A percentile compares a stretch with the other conserved stretches of the same genome.
These are phyloP conservation scores for Saksenaea oblongispora DNA, from an alignment of 371 early-diverging fungal species.

Conservation along the genomic window DNA sequence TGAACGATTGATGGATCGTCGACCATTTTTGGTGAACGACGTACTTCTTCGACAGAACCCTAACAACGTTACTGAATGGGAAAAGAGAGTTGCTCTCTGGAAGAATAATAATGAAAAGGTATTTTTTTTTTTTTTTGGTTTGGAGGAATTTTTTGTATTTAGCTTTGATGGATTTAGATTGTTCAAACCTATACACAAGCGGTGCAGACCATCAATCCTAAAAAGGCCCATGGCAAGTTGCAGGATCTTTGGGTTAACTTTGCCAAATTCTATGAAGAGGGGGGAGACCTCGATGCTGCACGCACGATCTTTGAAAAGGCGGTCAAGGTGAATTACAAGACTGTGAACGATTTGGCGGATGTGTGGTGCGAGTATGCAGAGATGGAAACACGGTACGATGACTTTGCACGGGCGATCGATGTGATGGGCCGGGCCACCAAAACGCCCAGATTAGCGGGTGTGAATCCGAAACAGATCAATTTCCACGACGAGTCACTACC, in stretches of 20 bases:
- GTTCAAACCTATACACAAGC: constrained; percentile 83
- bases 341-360: constrained; percentile 85
- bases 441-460: constrained; percentile 46
- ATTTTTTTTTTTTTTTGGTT: not conserved
- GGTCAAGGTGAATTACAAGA: constrained; percentile 74
- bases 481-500: constrained; percentile 70
- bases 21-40: constrained; percentile 94
- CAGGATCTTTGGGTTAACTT: constrained; percentile 85
- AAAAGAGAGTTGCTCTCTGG: constrained; percentile 79
- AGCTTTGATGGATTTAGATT: constrained; percentile 25
- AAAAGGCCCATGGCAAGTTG: constrained; percentile 79
- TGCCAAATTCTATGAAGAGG: constrained; percentile 80
- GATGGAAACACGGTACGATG: constrained; percentile 81
- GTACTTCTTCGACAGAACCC: constrained; percentile 93
- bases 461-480: constrained; percentile 49
- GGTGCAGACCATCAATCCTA: constrained; percentile 75
- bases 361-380: constrained; percentile 95
- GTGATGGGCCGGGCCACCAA: constrained; percentile 81
- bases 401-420: constrained; percentile 67
- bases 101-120: constrained; percentile 59
- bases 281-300: constrained; percentile 64
- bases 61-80: constrained; percentile 91
- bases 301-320: constrained; percentile 88
- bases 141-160: no score
- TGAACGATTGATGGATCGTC: constrained; percentile 89